phyloP scores from a whole-genome alignment of 352 stramenopile species.

The Phytophthora foliorum region DNA sequence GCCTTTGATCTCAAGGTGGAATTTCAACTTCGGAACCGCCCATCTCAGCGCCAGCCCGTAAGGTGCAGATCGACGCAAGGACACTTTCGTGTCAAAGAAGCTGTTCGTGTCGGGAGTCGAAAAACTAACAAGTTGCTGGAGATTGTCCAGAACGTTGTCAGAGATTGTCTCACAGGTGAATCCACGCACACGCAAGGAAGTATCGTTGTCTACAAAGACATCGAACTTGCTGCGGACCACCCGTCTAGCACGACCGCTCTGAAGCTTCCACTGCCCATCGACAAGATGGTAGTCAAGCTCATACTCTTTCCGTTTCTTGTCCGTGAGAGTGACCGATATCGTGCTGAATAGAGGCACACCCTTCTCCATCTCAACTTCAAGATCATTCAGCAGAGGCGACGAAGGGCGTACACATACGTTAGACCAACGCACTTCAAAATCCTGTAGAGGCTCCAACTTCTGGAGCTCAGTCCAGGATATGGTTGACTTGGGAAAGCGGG shows the following conservation, averaged over 20 bases:
- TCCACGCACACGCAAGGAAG: conserved; percentile 4
- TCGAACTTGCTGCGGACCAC: conserved; percentile 7
- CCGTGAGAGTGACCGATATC: background rate
- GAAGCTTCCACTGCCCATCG: conserved; percentile 8
- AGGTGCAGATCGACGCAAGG: conserved; percentile 18
- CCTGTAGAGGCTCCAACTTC: background rate
- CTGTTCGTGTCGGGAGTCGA: background rate
- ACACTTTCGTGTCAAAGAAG: conserved; percentile 24
- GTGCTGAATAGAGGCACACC: background rate
- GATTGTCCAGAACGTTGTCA: background rate
- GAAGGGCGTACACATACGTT: background rate
- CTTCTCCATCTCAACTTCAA: background rate
- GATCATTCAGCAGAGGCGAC: background rate
- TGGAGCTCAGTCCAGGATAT: background rate
- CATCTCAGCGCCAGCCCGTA: background rate
- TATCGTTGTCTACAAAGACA: conserved; percentile 10
- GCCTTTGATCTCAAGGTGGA: conserved; percentile 12
- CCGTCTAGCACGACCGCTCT: background rate
- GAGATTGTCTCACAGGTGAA: background rate
- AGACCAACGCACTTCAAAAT: background rate
- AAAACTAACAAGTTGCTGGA: conserved; percentile 18
- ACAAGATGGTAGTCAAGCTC: background rate
- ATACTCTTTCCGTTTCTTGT: background rate
- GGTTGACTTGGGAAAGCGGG: background rate
- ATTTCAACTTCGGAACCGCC: background rate